A percentile compares a stretch with the other conserved stretches of the same genome.
phyloP scores from a whole-genome alignment of 768 basidiomycete species.

The Termitomyces sp. region DNA sequence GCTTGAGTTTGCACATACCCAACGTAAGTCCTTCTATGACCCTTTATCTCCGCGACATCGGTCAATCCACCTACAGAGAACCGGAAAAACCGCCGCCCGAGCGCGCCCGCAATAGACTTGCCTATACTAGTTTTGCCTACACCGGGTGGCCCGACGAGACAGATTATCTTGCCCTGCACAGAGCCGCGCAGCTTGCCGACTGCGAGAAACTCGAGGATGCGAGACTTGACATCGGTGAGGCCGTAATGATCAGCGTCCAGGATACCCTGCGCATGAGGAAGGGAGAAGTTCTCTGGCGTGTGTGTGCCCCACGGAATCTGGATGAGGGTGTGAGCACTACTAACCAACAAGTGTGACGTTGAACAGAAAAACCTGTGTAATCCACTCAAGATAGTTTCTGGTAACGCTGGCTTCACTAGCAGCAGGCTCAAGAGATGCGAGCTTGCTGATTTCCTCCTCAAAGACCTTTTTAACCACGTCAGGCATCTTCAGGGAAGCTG shows the following conservation, averaged over 20 bases:
- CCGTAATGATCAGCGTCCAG: constrained; percentile 97
- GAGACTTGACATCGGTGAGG: constrained; percentile 85
- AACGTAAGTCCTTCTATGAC: constrained; percentile 95
- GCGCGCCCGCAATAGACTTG: constrained; percentile 88
- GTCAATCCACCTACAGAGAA: constrained; percentile 96
- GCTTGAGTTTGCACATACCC: constrained; percentile 47
- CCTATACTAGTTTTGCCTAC: constrained; percentile 98
- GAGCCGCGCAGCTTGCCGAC: constrained; percentile 93
- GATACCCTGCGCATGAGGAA: constrained; percentile 74
- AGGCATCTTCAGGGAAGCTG: constrained; percentile 81
- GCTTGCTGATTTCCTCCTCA: constrained; percentile 91
- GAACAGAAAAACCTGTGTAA: constrained; percentile 56
- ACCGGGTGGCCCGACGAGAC: constrained; percentile 94
- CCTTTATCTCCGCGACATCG: constrained; percentile 99
- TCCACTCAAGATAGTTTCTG: constrained; percentile 91
- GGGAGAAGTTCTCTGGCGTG: constrained; percentile 89
- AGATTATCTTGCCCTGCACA: constrained; percentile 96
- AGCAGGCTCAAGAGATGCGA: constrained; percentile 85
- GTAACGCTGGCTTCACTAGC: constrained; percentile 94
- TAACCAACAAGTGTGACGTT: neutral
- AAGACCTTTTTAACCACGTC: constrained; percentile 89
- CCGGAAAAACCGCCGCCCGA: constrained; percentile 91
- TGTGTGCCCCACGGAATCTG: constrained; percentile 97
- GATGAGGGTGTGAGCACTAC: neutral
- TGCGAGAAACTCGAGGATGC: constrained; percentile 93